Evolutionary conservation across 495 filamentous ascomycete species (phyloP).

Genomic region (Xylona heveae): DNA sequence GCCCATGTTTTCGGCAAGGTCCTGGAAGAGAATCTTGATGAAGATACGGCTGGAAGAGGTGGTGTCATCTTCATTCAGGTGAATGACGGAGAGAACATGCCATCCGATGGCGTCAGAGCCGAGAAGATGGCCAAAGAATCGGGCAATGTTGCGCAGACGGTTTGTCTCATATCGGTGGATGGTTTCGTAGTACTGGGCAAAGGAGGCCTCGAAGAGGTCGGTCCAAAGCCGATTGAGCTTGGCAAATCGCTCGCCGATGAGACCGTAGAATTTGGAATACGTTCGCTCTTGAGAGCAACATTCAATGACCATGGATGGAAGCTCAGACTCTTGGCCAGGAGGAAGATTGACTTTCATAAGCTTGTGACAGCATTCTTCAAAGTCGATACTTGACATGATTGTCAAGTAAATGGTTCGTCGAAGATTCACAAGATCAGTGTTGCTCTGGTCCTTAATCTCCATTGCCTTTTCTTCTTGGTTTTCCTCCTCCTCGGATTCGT

Average conservation of each 20-base stretch:
- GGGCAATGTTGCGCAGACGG: conserved; percentile 75
- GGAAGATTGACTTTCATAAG: conserved; percentile 47
- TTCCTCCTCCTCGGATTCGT: conserved; percentile 57
- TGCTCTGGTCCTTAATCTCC: conserved; percentile 96
- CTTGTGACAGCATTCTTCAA: conserved; percentile 59
- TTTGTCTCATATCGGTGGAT: conserved; percentile 96
- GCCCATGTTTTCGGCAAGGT: conserved; percentile 70
- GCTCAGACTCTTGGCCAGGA: conserved; percentile 66
- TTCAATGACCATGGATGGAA: conserved; percentile 92
- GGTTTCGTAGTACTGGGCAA: conserved; percentile 86
- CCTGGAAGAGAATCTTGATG: conserved; percentile 92
- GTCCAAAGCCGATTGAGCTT: conserved; percentile 90
- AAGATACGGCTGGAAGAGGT: conserved; percentile 91
- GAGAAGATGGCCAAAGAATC: conserved; percentile 85
- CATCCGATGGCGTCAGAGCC: conserved; percentile 75
- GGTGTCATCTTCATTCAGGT: conserved; percentile 90
- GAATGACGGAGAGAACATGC: conserved; percentile 68
- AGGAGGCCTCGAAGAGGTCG: conserved; percentile 72
- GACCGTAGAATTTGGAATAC: conserved; percentile 88
- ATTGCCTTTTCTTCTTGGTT: conserved; percentile 50
- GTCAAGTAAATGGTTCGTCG: conserved; percentile 90
- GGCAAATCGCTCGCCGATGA: conserved; percentile 85
- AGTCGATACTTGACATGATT: conserved; percentile 85
- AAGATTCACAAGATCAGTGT: conserved; percentile 83
- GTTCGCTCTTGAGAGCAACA: conserved; percentile 88